Conservation (phyloP, 1,284 basidiomycete species). For the Ganoderma lingzhi region DNA sequence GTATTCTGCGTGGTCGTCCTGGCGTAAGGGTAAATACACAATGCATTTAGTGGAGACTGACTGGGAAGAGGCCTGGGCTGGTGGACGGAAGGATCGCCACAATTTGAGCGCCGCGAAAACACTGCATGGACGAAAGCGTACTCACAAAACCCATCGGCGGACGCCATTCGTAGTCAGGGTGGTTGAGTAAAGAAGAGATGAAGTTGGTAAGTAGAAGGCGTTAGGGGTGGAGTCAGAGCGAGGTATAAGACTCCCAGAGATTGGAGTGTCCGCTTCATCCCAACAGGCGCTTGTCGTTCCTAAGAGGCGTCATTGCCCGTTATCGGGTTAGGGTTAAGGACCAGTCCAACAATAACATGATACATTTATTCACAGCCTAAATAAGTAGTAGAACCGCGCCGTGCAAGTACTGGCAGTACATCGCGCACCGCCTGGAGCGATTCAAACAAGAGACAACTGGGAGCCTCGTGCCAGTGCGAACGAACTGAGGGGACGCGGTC, state of each 20-base stretch:
- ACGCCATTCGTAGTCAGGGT: neutral
- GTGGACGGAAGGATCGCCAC: neutral
- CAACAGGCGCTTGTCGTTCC: neutral
- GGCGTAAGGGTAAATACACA: neutral
- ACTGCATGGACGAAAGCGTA: neutral
- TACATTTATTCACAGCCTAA: too few relatives aligned
- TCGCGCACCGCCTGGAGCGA: too few relatives aligned
- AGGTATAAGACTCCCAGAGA: neutral
- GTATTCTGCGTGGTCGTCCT: neutral
- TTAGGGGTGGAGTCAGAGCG: neutral
- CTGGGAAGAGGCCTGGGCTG: constrained; percentile 17
- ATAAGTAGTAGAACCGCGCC: too few relatives aligned
- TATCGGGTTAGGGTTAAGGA: neutral
- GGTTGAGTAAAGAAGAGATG: neutral
- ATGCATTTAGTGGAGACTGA: neutral
- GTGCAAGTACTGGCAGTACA: too few relatives aligned
- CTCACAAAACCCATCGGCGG: constrained; percentile 3
- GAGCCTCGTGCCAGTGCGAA: too few relatives aligned
- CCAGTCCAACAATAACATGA: too few relatives aligned
- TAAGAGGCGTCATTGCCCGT: neutral
- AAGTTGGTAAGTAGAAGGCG: neutral
- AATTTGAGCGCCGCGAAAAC: neutral
- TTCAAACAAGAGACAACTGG: too few relatives aligned
- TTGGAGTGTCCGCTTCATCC: neutral
- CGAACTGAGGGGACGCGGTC: too few relatives aligned